Percentiles rank a stretch among this genome's conserved stretches.
Evolutionary conservation across 2,329 filamentous ascomycete genomes (phyloP).

Genomic region (Huntiella moniliformis): DNA sequence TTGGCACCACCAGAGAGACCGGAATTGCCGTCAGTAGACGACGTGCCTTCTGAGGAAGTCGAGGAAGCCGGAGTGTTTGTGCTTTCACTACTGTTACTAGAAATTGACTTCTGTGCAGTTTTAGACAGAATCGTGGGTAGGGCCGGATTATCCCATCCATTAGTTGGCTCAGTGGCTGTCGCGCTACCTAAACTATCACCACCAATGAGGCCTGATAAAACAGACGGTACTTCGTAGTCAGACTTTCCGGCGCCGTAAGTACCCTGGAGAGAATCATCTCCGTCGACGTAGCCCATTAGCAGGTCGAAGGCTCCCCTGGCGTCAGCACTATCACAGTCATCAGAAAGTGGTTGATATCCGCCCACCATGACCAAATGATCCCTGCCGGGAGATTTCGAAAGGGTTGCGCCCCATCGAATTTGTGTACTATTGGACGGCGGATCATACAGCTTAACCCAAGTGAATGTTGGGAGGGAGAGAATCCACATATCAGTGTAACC

Average conservation of each 20-base stretch:
- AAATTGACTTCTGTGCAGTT: conserved; percentile 26
- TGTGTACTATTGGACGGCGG: conserved; percentile 18
- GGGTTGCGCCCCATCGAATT: conserved; percentile 36
- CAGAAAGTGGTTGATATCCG: conserved; percentile 30
- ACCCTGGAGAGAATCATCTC: conserved; percentile 29
- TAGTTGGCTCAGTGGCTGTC: no score
- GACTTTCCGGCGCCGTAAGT: conserved; percentile 30
- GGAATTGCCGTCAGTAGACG: no score
- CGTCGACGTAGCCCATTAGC: conserved; percentile 32
- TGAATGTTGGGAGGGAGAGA: conserved; percentile 42
- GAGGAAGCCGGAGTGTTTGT: no score
- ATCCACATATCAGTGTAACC: conserved; percentile 46
- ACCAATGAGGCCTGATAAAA: conserved; percentile 30
- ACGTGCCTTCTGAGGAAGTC: no score
- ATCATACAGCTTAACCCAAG: conserved; percentile 39
- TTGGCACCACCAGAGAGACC: conserved; percentile 23
- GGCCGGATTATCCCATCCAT: conserved; percentile 32
- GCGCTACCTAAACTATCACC: conserved; percentile 33
- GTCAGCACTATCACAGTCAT: conserved; percentile 31
- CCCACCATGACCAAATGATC: conserved; percentile 46
- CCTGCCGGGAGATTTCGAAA: conserved; percentile 32
- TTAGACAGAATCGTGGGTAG: conserved; percentile 17
- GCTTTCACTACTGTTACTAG: conserved; percentile 29
- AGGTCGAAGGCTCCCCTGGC: conserved; percentile 38
- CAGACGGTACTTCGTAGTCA: conserved; percentile 33